Conservation (phyloP, 176 grass and related monocot species). For the Carex cristatella region DNA sequence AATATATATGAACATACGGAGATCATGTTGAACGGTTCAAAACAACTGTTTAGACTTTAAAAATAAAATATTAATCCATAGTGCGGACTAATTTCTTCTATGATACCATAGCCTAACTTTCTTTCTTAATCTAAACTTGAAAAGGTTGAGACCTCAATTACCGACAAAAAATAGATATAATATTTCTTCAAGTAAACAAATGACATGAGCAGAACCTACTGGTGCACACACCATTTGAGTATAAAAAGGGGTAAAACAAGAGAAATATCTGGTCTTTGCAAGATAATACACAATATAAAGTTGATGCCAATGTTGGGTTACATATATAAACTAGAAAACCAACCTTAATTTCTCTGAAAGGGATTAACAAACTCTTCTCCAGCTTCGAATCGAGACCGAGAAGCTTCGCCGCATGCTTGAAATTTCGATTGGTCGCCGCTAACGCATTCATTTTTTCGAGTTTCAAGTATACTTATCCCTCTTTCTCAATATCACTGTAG, state of each 20-base stretch:
- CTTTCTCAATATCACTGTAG: background rate
- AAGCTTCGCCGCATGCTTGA: conserved; percentile 40
- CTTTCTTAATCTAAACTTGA: background rate
- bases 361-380: conserved; percentile 39
- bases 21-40: no score
- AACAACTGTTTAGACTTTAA: no score
- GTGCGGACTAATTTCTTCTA: no score
- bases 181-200: background rate
- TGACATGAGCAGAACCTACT: background rate
- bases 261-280: background rate
- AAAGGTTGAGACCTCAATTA: background rate
- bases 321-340: background rate
- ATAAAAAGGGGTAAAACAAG: background rate
- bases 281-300: background rate
- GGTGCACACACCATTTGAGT: background rate
- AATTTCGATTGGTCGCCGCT: conserved; percentile 36
- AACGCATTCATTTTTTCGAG: conserved; percentile 33
- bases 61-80: no score
- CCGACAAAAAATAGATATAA: background rate
- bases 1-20: no score
- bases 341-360: conserved; percentile 49
- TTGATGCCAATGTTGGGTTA: background rate
- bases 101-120: background rate
- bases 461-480: background rate
- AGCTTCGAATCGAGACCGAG: conserved; percentile 38